phyloP scores from a whole-genome alignment of 2,329 filamentous ascomycete genomes.

The Ophiostoma pallidulum region DNA sequence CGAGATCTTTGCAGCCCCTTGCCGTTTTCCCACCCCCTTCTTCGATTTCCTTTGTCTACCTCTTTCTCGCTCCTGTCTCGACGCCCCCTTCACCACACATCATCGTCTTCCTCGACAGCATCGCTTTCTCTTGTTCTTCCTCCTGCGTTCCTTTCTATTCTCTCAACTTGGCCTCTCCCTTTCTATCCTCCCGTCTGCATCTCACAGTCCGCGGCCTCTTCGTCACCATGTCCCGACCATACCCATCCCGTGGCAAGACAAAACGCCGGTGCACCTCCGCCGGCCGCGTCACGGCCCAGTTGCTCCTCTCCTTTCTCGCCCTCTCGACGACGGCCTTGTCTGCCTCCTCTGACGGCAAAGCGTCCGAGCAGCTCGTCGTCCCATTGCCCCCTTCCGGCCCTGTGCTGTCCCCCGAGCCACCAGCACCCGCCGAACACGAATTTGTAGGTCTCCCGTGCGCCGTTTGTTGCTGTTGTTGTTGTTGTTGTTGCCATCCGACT shows the following conservation, averaged over 20 bases:
- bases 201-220: no score
- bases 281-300: slow-evolving; percentile 51
- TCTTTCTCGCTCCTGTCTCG: not conserved
- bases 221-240: slow-evolving; percentile 17
- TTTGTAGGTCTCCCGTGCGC: slow-evolving; percentile 34
- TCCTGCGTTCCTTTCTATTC: not conserved
- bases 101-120: not conserved
- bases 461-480: not conserved
- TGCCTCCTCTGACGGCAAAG: slow-evolving; percentile 23
- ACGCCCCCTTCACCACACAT: not conserved
- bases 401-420: slow-evolving; percentile 33
- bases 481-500: not conserved
- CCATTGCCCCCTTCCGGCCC: slow-evolving; percentile 32
- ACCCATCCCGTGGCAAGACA: slow-evolving; percentile 7
- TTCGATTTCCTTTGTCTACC: not conserved
- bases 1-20: not conserved
- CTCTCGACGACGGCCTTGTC: slow-evolving; percentile 33
- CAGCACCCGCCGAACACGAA: slow-evolving; percentile 42
- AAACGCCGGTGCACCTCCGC: slow-evolving; percentile 41
- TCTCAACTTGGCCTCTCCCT: no score
- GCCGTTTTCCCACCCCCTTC: not conserved
- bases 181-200: not conserved
- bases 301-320: slow-evolving; percentile 60
- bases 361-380: slow-evolving; percentile 34
- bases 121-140: not conserved